A percentile compares a stretch with the other conserved stretches of the same genome.
Evolutionary conservation across 768 basidiomycete genomes (phyloP).

Genomic region (Leucocoprinus sp.): DNA sequence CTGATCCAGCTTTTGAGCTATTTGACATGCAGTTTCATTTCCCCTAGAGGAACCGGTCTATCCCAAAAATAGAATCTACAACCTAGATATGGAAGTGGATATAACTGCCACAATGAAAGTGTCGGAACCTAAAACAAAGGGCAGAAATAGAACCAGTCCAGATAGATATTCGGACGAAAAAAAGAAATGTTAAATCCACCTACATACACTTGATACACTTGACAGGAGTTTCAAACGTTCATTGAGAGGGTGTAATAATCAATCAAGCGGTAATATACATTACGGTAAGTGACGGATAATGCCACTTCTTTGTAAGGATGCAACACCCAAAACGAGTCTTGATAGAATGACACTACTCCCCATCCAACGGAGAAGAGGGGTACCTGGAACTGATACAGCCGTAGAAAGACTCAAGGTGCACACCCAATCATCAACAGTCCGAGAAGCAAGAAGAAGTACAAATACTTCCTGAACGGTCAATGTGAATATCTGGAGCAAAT

Average conservation of each 20-base stretch:
- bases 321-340: slow-evolving; percentile 21
- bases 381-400: slow-evolving; percentile 23
- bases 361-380: slow-evolving; percentile 21
- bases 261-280: slow-evolving; percentile 1
- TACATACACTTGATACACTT: slow-evolving; percentile 23
- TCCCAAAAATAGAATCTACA: slow-evolving; percentile 21
- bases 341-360: slow-evolving; percentile 20
- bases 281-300: neutral
- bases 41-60: slow-evolving; percentile 14
- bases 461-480: slow-evolving; percentile 48
- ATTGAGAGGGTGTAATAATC: slow-evolving; percentile 20
- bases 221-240: slow-evolving; percentile 22
- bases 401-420: slow-evolving; percentile 24
- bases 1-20: too few species aligned
- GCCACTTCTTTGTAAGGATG: slow-evolving; percentile 26
- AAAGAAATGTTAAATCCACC: slow-evolving; percentile 17
- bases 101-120: slow-evolving; percentile 13
- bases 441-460: slow-evolving; percentile 37
- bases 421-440: slow-evolving; percentile 33
- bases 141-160: slow-evolving; percentile 19
- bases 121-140: neutral
- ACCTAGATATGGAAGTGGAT: slow-evolving; percentile 19
- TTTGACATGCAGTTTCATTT: slow-evolving; percentile 22
- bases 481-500: slow-evolving; percentile 30
- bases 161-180: slow-evolving; percentile 23